A percentile compares a stretch with the other conserved stretches of the same genome.
These are phyloP conservation scores for Yamadazyma nakazawae DNA, from an alignment of 805 yeast species.

Conservation along the genomic window DNA sequence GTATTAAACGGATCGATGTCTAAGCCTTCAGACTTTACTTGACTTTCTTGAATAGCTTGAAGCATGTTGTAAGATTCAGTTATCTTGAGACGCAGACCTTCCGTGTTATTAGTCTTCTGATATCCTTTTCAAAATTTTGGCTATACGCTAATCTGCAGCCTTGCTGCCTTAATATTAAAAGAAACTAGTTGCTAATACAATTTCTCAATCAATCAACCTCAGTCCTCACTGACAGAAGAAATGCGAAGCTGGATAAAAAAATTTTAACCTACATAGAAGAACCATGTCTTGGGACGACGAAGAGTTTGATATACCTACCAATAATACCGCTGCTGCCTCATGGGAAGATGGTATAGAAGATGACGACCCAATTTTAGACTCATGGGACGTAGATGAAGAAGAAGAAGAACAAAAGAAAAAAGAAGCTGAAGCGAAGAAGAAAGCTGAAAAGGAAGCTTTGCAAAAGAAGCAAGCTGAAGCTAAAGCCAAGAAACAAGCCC, in stretches of 20 bases:
- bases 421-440: constrained; percentile 39
- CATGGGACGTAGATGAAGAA: constrained; percentile 86
- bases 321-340: constrained; percentile 54
- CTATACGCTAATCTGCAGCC: no score
- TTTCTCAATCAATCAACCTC: no score
- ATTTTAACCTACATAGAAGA: constrained; percentile 1
- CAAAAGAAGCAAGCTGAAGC: constrained; percentile 41
- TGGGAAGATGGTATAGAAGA: constrained; percentile 86
- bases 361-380: constrained; percentile 68
- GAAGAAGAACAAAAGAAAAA: constrained; percentile 54
- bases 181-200: no score
- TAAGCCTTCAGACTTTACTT: background rate
- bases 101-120: no score
- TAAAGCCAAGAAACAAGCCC: constrained; percentile 46
- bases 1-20: constrained; percentile 12
- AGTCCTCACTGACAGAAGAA: background rate
- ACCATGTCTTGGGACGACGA: constrained; percentile 80
- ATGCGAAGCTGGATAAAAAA: constrained; percentile 3
- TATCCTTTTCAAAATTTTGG: no score
- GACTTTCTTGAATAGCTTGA: background rate
- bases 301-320: constrained; percentile 67
- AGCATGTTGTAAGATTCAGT: background rate
- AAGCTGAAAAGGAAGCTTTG: constrained; percentile 43
- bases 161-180: no score
- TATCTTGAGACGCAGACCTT: no score